Evolutionary conservation across 2,329 filamentous ascomycete species (phyloP).

Genomic region (Calonectria pseudoreteaudii): DNA sequence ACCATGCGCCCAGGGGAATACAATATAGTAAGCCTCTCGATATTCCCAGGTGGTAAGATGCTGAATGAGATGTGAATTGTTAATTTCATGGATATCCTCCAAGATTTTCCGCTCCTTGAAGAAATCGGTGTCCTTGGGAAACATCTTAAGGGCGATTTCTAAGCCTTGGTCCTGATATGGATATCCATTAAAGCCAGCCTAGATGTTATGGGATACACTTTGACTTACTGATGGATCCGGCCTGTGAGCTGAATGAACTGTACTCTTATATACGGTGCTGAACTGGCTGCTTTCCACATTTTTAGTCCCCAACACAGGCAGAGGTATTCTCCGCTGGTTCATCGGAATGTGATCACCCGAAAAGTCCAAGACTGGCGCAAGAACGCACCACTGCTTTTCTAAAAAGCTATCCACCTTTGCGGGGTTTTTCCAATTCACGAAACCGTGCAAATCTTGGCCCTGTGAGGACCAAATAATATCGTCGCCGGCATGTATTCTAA

Average conservation of each 20-base stretch:
- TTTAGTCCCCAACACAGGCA: slow-evolving; percentile 6
- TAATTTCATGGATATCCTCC: slow-evolving; percentile 1
- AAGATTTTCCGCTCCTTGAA: slow-evolving; percentile 19
- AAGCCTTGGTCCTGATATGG: neutral
- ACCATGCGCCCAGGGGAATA: slow-evolving; percentile 35
- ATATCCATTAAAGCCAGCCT: neutral
- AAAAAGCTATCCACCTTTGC: slow-evolving; percentile 19
- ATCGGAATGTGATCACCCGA: slow-evolving; percentile 9
- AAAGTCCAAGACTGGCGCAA: slow-evolving; percentile 20
- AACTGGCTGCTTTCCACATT: neutral
- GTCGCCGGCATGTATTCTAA: neutral
- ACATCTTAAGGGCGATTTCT: slow-evolving; percentile 27
- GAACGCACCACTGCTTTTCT: slow-evolving; percentile 28
- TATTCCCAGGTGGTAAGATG: slow-evolving; percentile 26
- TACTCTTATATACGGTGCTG: slow-evolving; percentile 15
- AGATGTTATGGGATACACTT: rapidly evolving
- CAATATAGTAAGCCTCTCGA: slow-evolving; percentile 5
- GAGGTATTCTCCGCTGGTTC: neutral
- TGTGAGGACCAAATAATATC: slow-evolving; percentile 10
- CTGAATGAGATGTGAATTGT: slow-evolving; percentile 25
- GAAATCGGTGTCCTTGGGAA: slow-evolving; percentile 1
- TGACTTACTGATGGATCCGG: slow-evolving; percentile 4
- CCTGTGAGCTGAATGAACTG: slow-evolving; percentile 16
- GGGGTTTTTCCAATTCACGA: slow-evolving; percentile 9
- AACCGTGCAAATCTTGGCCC: neutral